Percentiles rank a stretch among this genome's conserved stretches.
phyloP scores from a whole-genome alignment of 2,329 filamentous ascomycete genomes.

The Polychaeton citri region DNA sequence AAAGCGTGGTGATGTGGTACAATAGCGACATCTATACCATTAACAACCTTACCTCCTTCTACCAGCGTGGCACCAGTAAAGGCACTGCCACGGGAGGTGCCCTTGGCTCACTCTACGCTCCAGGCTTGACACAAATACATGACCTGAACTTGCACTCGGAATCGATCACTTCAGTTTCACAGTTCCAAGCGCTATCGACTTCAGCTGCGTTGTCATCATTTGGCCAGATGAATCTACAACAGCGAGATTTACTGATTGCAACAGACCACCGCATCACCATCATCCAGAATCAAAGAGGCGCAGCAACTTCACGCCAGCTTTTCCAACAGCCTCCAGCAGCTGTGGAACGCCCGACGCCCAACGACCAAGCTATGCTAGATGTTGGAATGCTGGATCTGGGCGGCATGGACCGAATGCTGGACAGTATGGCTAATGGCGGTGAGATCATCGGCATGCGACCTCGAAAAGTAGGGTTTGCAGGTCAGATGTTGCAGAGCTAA shows the following conservation, averaged over 20 bases:
- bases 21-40: conserved; percentile 31
- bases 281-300: conserved; percentile 19
- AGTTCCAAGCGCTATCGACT: conserved; percentile 23
- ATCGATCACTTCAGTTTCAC: conserved; percentile 28
- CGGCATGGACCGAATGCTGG: conserved; percentile 34
- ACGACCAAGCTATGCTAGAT: conserved; percentile 31
- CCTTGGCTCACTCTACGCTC: conserved; percentile 26
- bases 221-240: conserved; percentile 28
- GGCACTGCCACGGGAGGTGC: conserved; percentile 15
- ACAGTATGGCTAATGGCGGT: conserved; percentile 17
- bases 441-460: conserved; percentile 7
- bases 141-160: conserved; percentile 29
- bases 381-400: conserved; percentile 33
- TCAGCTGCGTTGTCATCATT: conserved; percentile 13
- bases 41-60: conserved; percentile 31
- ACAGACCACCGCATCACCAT: conserved; percentile 33
- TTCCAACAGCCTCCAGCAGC: conserved; percentile 15
- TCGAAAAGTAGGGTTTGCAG: conserved; percentile 24
- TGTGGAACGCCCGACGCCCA: conserved; percentile 9
- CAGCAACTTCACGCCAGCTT: conserved; percentile 19
- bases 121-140: conserved; percentile 27
- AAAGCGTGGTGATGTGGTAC: conserved; percentile 35
- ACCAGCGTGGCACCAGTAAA: conserved; percentile 27
- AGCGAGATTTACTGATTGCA: conserved; percentile 30
- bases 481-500: conserved; percentile 1